A percentile compares a stretch with the other conserved stretches of the same genome.
Evolutionary conservation across 768 basidiomycete genomes (phyloP).

Genomic region (Suillus subalutaceus): DNA sequence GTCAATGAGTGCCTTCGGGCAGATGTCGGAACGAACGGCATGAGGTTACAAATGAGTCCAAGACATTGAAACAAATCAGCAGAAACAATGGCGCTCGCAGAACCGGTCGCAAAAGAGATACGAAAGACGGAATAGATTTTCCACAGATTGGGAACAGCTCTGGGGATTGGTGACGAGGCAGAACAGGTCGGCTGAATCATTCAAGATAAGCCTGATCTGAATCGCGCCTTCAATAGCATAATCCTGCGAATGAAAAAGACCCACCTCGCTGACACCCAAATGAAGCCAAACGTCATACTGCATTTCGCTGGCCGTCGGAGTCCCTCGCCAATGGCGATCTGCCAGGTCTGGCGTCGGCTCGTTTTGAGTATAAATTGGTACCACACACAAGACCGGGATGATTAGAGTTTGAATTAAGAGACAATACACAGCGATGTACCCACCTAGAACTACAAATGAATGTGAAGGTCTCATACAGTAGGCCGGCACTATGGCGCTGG

Average conservation of each 20-base stretch:
- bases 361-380: too few relatives aligned
- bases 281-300: neutral
- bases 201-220: neutral
- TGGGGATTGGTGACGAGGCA: neutral
- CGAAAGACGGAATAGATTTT: neutral
- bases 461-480: too few relatives aligned
- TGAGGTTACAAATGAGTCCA: neutral
- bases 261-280: neutral
- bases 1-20: too few relatives aligned
- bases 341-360: too few relatives aligned
- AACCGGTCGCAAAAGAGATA: neutral
- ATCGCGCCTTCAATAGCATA: neutral
- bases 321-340: neutral
- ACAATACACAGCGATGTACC: too few relatives aligned
- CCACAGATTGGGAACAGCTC: neutral
- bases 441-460: too few relatives aligned
- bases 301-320: neutral
- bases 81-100: neutral
- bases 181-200: neutral
- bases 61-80: neutral
- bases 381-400: too few relatives aligned
- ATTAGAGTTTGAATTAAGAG: too few relatives aligned
- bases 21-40: too few relatives aligned
- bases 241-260: neutral
- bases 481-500: too few relatives aligned